Conservation (phyloP, 2,329 filamentous ascomycete species). For the Calonectria fujianensis region DNA sequence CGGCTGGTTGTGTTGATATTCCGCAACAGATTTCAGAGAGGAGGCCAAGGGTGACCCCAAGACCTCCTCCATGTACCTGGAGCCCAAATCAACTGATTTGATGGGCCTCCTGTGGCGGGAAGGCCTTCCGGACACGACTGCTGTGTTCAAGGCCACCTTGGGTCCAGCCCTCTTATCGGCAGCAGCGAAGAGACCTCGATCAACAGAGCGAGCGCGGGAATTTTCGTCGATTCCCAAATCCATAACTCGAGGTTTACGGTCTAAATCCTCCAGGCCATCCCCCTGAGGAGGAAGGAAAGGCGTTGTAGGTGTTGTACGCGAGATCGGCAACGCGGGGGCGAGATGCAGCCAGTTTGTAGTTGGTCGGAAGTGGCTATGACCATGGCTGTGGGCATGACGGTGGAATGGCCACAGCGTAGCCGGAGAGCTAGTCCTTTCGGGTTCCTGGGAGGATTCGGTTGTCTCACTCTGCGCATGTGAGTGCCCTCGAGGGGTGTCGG, state of each 20-base stretch:
- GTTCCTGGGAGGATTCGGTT: constrained; percentile 48
- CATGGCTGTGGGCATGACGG: constrained; percentile 64
- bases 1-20: constrained; percentile 66
- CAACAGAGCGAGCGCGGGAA: constrained; percentile 77
- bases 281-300: constrained; percentile 60
- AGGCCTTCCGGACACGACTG: constrained; percentile 74
- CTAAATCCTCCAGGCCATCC: constrained; percentile 66
- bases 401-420: constrained; percentile 56
- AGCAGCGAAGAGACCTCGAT: constrained; percentile 75
- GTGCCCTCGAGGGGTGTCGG: constrained; percentile 52
- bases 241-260: constrained; percentile 65
- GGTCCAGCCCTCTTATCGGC: constrained; percentile 79
- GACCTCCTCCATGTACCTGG: constrained; percentile 53
- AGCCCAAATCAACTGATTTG: constrained; percentile 64
- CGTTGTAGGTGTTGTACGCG: constrained; percentile 59
- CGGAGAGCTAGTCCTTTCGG: constrained; percentile 54
- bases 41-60: constrained; percentile 63
- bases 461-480: constrained; percentile 53
- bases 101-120: constrained; percentile 67
- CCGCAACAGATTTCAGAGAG: constrained; percentile 58
- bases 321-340: constrained; percentile 49
- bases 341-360: constrained; percentile 63
- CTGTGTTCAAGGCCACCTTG: constrained; percentile 77
- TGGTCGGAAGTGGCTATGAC: constrained; percentile 56
- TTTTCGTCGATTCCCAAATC: constrained; percentile 65